Conservation (phyloP, 1,139 yeast genomes). For the Zygosaccharomyces pseudobailii region DNA sequence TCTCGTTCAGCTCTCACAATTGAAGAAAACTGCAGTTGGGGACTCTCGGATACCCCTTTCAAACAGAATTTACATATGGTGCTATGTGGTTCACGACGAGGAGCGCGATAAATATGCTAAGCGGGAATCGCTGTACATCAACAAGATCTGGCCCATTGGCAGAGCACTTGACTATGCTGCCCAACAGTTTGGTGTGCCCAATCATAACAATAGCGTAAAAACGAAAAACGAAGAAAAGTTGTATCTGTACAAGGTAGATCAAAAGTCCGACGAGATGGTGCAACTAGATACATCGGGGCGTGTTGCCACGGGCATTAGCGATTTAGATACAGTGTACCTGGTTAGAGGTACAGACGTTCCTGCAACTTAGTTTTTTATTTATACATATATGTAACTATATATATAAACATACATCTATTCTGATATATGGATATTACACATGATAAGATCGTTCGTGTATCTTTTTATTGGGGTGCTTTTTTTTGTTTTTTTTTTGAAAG, state of each 20-base stretch:
- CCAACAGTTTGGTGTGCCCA: slow-evolving; percentile 47
- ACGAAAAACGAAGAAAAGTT: slow-evolving; percentile 26
- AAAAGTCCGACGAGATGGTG: slow-evolving; percentile 29
- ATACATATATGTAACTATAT: neutral
- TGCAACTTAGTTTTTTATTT: neutral
- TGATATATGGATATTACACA: slow-evolving; percentile 3
- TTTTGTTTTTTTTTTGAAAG: neutral
- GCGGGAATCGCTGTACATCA: slow-evolving; percentile 30
- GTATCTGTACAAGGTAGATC: slow-evolving; percentile 32
- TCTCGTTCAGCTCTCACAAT: slow-evolving; percentile 38
- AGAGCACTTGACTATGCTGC: slow-evolving; percentile 69
- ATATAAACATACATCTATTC: neutral
- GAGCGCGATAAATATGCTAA: slow-evolving; percentile 27
- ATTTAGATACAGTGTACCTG: slow-evolving; percentile 51
- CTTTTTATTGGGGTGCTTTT: neutral
- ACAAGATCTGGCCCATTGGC: slow-evolving; percentile 64
- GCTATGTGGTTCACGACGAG: slow-evolving; percentile 45
- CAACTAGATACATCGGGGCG: slow-evolving; percentile 40
- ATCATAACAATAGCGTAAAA: slow-evolving; percentile 46
- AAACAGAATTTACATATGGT: slow-evolving; percentile 63
- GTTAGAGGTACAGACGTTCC: slow-evolving; percentile 44
- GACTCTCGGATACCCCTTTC: slow-evolving; percentile 50
- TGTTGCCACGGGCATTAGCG: slow-evolving; percentile 41
- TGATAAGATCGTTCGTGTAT: neutral
- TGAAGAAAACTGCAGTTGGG: slow-evolving; percentile 61